These are phyloP conservation scores for Populus davidiana DNA, from an alignment of 345 rosid genomes.

Conservation along the genomic window DNA sequence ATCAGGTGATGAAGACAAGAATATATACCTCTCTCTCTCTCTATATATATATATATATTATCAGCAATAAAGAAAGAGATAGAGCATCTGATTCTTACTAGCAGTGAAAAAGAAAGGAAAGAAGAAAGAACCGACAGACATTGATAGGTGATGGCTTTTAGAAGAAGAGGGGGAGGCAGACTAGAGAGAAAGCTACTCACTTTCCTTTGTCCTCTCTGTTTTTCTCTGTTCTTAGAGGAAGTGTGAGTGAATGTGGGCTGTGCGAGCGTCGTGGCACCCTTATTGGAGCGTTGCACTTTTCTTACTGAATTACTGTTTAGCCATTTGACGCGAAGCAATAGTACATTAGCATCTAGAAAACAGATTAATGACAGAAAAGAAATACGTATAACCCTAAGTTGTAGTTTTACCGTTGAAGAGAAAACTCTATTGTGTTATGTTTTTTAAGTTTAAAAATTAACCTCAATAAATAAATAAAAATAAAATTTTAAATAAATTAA, in stretches of 20 bases:
- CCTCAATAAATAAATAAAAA: too few relatives aligned
- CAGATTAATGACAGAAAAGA: too few relatives aligned
- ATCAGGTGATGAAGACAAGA: constrained; percentile 10
- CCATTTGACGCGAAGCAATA: too few relatives aligned
- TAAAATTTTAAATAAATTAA: too few relatives aligned
- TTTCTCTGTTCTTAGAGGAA: neutral
- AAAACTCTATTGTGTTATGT: too few relatives aligned
- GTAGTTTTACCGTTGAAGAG: too few relatives aligned
- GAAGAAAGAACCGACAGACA: neutral
- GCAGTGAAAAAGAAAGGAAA: neutral
- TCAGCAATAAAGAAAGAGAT: neutral
- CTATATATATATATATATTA: neutral
- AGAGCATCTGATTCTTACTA: constrained; percentile 1
- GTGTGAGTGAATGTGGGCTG: neutral
- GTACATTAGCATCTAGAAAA: too few relatives aligned
- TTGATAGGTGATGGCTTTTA: neutral
- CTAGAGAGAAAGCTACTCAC: neutral
- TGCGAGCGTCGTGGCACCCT: neutral
- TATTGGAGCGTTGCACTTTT: neutral
- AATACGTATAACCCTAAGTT: too few relatives aligned
- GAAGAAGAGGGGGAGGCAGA: constrained; percentile 18
- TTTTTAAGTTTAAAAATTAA: too few relatives aligned
- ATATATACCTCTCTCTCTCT: neutral
- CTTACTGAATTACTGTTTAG: neutral
- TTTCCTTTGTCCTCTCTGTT: neutral